phyloP scores from a whole-genome alignment of 2,329 filamentous ascomycete species.

The Rutstroemia sp. region DNA sequence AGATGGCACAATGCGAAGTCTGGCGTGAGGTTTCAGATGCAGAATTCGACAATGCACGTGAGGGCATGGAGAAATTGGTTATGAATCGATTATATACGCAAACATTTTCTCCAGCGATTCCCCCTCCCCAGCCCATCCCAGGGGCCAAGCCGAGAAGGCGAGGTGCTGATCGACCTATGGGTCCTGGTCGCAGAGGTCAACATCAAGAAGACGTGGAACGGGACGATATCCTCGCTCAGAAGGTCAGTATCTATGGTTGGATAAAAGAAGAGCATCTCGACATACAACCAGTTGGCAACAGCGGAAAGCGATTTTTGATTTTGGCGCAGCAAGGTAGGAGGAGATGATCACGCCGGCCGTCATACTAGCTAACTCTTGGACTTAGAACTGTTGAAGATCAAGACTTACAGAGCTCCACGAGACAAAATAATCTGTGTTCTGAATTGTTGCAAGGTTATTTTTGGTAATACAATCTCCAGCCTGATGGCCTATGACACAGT shows the following conservation, averaged over 20 bases:
- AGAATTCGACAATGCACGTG: slow-evolving; percentile 95
- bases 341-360: background rate
- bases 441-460: slow-evolving; percentile 99
- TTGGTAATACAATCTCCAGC: slow-evolving; percentile 49
- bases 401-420: slow-evolving; percentile 89
- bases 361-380: slow-evolving; percentile 18
- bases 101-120: slow-evolving; percentile 92
- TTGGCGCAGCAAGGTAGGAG: slow-evolving; percentile 75
- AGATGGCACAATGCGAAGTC: slow-evolving; percentile 95
- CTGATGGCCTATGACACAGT: background rate
- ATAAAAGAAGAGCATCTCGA: slow-evolving; percentile 88
- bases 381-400: slow-evolving; percentile 89
- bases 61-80: slow-evolving; percentile 98
- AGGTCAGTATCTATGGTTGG: slow-evolving; percentile 96
- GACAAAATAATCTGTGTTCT: slow-evolving; percentile 98
- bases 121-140: slow-evolving; percentile 66
- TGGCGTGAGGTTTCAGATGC: slow-evolving; percentile 94
- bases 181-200: slow-evolving; percentile 82
- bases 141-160: slow-evolving; percentile 61
- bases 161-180: slow-evolving; percentile 60
- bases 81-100: slow-evolving; percentile 97
- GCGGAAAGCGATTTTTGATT: slow-evolving; percentile 78
- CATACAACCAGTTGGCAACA: slow-evolving; percentile 76
- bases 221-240: slow-evolving; percentile 92
- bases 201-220: slow-evolving; percentile 97